Evolutionary conservation across 2,329 filamentous ascomycete genomes (phyloP), one percentile per base, ranked within the genome.

Genomic region (Aspergillus sp.): DNA sequence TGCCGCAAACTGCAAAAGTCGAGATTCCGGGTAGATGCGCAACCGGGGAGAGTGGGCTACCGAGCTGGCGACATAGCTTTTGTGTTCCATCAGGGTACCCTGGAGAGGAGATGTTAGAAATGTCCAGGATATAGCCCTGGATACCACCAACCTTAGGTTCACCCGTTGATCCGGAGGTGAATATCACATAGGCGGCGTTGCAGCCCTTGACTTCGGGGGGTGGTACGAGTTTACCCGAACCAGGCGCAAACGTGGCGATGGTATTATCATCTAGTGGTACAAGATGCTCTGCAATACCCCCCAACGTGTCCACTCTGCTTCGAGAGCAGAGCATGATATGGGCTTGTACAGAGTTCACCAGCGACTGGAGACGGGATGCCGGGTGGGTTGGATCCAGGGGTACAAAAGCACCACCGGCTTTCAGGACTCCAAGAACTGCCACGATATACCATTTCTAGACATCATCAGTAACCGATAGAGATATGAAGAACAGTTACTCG

Each of bases 31-130:
- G 25, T 75, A 71, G 20, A 88, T 76, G 19, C 49, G 49, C 32
- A 85, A 69, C 0, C 76, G 76, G 0, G 75, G 67, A 0, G 77
- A 81, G 61, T 86, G 82, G 0, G 76, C 76, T 7, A 77, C 66
- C 21, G 83, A 78, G 2, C 78, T 75, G 0, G 84, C 82, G 1
- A 83, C 78, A 13, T 85, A 76, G 0, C 84, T 79, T 0, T 73
- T 71, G 59, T 89, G 87, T 10, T 81, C 82, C 55, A 87, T 80
- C 45, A 86, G 78, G n/a, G 86, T 81, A 3, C 84, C 86, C 71
- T 74, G 49, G n/a, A 31, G 16, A 25, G 21, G 19, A 31, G n/a
- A 11, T 16, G 11, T 14, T 38, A 25, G 9, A 4, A 48, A 49
- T 16, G 48, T 41, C 20, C 1, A 7, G n/a, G 25, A 21, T 13